Base-by-base conservation (phyloP, 345 rosid species). In the Aquilaria sinensis region DNA sequence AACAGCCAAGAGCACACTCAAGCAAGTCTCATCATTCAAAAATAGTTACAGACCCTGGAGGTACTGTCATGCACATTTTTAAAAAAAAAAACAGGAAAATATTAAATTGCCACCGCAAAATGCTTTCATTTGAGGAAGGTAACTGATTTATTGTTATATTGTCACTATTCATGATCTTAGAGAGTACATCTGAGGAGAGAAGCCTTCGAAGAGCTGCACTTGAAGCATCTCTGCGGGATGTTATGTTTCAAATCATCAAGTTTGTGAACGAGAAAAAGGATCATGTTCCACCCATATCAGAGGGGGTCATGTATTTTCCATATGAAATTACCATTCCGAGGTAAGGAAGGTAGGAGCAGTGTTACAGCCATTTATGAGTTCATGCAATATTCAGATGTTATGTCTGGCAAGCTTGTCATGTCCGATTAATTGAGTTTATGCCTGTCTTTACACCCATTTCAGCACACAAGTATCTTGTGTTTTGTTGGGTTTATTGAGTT, bases 241-340 rank as follows among this genome's bases (percentile, higher is more conserved):
- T 86, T 65, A 58, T 94, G 57, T 90, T 90, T 83, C 99, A 94
- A 65, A 82, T 90, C 65, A 87, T 94, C 64, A 94, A 80, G 70
- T 94, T 88, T 69, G 97, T 85, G 69, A 94, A 90, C 66, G 97
- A 90, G 79, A 94, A 90, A 70, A 94, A 85, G 66, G 99, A 94
- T 61, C 99, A 94, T 14, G 87, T 94, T 54, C 99, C 99, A 65
- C 79, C 96, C 5, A 83, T 94, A 68, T 71, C 87, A 2, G 97
- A 94, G 43, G 83, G 88, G 11, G 85, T 82, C 7, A 58, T 85
- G 70, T 83, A 85, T 72, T 94, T 85, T 70, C 97, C 97, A 3
- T 82, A 82, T 66, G 99, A 94, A 70, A 85, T 94, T 67, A 76
- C 84, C 31, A 71, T 83, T 53, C 91, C 99, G 64, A 90, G 96